Percentiles rank a stretch among this genome's conserved stretches.
phyloP scores from a whole-genome alignment of 495 filamentous ascomycete species.

The Xylaria telfairii region DNA sequence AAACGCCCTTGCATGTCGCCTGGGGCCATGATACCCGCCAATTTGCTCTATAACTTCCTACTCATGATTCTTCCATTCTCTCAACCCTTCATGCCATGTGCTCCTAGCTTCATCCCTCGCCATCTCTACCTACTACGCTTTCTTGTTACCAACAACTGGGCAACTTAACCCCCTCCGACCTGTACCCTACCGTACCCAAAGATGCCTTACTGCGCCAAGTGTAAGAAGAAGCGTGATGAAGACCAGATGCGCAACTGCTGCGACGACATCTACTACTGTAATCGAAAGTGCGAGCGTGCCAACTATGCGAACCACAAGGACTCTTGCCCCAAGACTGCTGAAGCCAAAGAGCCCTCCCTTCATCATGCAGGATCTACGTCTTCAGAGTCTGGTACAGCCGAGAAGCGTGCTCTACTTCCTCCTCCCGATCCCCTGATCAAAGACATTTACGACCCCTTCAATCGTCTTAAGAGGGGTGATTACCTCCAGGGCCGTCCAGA shows the following conservation, averaged over 20 bases:
- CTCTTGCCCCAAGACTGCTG: background rate
- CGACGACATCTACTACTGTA: slow-evolving; percentile 5
- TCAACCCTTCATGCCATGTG: no score
- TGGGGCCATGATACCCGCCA: background rate
- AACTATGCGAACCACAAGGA: background rate
- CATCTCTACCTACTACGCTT: background rate
- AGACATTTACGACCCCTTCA: slow-evolving; percentile 32
- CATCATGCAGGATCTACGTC: no score
- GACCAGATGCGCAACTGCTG: background rate
- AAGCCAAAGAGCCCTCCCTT: background rate
- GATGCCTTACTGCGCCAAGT: slow-evolving; percentile 1
- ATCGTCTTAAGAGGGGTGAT: slow-evolving; percentile 34
- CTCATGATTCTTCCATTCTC: background rate
- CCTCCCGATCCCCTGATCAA: slow-evolving; percentile 17
- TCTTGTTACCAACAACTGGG: background rate
- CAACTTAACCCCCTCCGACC: background rate
- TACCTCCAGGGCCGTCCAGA: slow-evolving; percentile 48
- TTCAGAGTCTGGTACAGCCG: no score
- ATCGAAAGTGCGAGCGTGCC: slow-evolving; percentile 2
- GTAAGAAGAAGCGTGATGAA: background rate
- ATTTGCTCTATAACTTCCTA: background rate
- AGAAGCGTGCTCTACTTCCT: no score
- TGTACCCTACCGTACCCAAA: background rate
- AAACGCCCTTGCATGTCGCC: background rate
- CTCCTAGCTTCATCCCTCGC: background rate